A percentile compares a stretch with the other conserved stretches of the same genome.
These are phyloP conservation scores for Pichia sp. DNA, from an alignment of 1,139 yeast species.

Conservation along the genomic window DNA sequence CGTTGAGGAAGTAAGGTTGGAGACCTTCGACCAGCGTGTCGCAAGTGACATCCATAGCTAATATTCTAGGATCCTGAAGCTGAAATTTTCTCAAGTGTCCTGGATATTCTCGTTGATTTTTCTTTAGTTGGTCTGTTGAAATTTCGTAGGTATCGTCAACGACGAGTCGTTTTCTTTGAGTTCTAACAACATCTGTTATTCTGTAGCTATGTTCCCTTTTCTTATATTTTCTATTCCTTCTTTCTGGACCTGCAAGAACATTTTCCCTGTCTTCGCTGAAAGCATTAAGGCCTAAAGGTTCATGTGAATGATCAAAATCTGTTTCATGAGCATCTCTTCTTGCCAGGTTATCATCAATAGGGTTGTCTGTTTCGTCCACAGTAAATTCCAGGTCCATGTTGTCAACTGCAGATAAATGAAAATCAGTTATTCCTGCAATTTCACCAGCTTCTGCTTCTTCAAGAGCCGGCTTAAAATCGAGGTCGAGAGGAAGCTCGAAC, in stretches of 20 bases:
- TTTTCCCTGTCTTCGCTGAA: constrained; percentile 2
- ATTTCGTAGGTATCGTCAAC: constrained; percentile 29
- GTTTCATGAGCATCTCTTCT: constrained; percentile 16
- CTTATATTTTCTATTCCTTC: constrained; percentile 7
- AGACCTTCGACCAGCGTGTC: constrained; percentile 6
- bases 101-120: constrained; percentile 24
- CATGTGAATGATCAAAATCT: not conserved
- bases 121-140: constrained; percentile 26
- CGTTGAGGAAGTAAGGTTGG: constrained; percentile 12
- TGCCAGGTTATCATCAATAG: constrained; percentile 16
- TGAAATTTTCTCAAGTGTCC: not conserved
- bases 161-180: constrained; percentile 28
- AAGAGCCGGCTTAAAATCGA: constrained; percentile 34
- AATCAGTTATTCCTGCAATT: constrained; percentile 15
- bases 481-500: constrained; percentile 51
- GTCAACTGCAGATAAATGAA: constrained; percentile 23
- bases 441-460: not conserved
- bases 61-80: not conserved
- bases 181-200: constrained; percentile 33
- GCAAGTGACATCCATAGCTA: not conserved
- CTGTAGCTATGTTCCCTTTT: constrained; percentile 19
- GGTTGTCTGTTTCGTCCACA: constrained; percentile 15
- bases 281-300: constrained; percentile 15
- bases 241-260: not conserved
- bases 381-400: constrained; percentile 44